Evolutionary conservation across 495 filamentous ascomycete genomes (phyloP).

Genomic region (Letharia columbiana): DNA sequence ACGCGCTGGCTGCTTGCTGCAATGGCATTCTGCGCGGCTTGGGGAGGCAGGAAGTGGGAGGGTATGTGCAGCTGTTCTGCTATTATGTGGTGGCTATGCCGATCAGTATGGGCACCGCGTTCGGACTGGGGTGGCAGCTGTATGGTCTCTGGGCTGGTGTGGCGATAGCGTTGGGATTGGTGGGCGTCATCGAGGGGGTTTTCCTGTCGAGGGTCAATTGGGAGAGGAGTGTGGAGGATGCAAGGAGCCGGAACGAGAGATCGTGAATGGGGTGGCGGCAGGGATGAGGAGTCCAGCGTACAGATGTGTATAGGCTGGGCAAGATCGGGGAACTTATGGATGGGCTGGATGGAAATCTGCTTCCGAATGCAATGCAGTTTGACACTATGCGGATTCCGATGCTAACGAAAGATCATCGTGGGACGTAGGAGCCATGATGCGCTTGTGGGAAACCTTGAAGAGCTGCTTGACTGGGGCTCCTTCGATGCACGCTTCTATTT

Average conservation of each 20-base stretch:
- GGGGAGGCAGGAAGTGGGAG: slow-evolving; percentile 78
- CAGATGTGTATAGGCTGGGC: not conserved
- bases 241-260: slow-evolving; percentile 54
- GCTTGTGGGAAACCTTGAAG: not conserved
- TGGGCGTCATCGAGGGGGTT: slow-evolving; percentile 54
- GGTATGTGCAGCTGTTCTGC: slow-evolving; percentile 72
- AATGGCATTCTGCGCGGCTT: slow-evolving; percentile 79
- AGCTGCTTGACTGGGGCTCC: not conserved
- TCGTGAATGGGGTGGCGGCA: slow-evolving; percentile 31
- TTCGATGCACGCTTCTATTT: slow-evolving; percentile 10
- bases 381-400: not conserved
- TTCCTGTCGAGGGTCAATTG: slow-evolving; percentile 62
- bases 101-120: slow-evolving; percentile 67
- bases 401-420: not conserved
- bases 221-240: slow-evolving; percentile 66
- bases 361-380: not conserved
- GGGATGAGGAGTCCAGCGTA: not conserved
- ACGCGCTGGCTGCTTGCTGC: slow-evolving; percentile 65
- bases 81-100: slow-evolving; percentile 86
- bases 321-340: not conserved
- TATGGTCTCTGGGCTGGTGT: slow-evolving; percentile 78
- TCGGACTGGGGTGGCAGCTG: slow-evolving; percentile 63
- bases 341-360: not conserved
- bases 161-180: slow-evolving; percentile 50
- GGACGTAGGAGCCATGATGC: not conserved